Evolutionary conservation across 2,329 filamentous ascomycete species (phyloP).

Genomic region (Claviceps sp.): DNA sequence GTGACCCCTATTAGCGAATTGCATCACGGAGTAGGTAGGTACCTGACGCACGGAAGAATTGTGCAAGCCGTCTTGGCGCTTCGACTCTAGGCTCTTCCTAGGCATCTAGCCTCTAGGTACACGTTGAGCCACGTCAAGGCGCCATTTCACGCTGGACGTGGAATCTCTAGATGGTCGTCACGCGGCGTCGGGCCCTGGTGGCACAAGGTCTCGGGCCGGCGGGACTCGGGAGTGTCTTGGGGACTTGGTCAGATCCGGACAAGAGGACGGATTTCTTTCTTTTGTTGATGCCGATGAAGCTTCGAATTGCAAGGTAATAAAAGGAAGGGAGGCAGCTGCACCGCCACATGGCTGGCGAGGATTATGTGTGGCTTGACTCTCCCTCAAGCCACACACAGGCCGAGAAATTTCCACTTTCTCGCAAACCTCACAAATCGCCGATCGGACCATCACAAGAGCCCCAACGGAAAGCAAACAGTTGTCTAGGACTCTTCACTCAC

Average conservation of each 20-base stretch:
- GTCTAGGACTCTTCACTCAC: constrained; percentile 1
- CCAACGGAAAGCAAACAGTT: not conserved
- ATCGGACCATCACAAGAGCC: not conserved
- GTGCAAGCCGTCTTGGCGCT: not conserved
- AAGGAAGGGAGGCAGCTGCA: not conserved
- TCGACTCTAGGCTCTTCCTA: not conserved
- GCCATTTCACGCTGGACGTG: too few relatives aligned
- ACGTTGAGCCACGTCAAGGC: too few relatives aligned
- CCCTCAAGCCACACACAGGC: constrained; percentile 10
- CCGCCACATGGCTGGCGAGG: constrained; percentile 4
- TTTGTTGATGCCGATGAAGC: too few relatives aligned
- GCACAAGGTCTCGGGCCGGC: too few relatives aligned
- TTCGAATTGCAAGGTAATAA: too few relatives aligned
- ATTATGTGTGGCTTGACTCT: constrained; percentile 11
- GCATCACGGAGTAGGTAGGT: too few relatives aligned
- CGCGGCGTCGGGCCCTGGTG: too few relatives aligned
- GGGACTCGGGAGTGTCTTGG: too few relatives aligned
- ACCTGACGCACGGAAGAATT: not conserved
- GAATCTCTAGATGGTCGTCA: too few relatives aligned
- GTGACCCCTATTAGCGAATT: not conserved
- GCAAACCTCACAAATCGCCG: constrained; percentile 3
- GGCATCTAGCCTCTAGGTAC: too few relatives aligned
- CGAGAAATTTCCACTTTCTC: constrained; percentile 20
- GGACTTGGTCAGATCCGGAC: not conserved
- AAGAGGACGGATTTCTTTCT: not conserved